Base-by-base conservation (phyloP, 2,329 filamentous ascomycete species). In the Colletotrichum theobromicola region DNA sequence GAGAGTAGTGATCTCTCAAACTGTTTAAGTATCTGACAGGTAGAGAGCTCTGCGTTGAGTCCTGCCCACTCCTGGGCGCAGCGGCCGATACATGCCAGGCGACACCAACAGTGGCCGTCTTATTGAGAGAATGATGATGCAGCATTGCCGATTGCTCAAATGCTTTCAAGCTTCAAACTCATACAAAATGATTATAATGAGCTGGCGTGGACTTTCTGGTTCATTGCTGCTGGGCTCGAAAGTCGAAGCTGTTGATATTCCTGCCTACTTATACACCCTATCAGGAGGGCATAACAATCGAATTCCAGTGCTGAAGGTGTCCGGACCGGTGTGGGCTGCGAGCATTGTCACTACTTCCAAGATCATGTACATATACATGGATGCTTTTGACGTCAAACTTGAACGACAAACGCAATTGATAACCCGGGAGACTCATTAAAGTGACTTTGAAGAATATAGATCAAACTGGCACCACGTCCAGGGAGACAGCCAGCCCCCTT, bases 1-100 rank as follows among this genome's bases (percentile, higher is more conserved):
- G 0, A 21, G 42, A 9, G 18, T 0, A n/a, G 5, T 18, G 18
- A 46, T 46, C 5, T n/a, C 0, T 9, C 2, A 1, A 46, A 6
- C 1, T n/a, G 0, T 46, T n/a, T 4, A 9, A 10, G 10, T n/a
- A 2, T 12, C 9, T 30, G 30, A 2, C 9, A 30, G 30, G 30
- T 12, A 18, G 4, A 46, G 2, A 18, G 3, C 1, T 1, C 8
- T 12, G 0, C 12, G 42, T 46, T 12, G 18, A 1, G n/a, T 46
- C 37, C 37, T 46, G n/a, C 18, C 21, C 18, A 21, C 21, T 4
- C 42, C 0, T 46, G 18, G n/a, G 42, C 5, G 42, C 0, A 0
- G 10, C 12, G 42, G 18, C 4, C 9, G 0, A 21, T 46, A 21
- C 3, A 4, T 46, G 10, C 0, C 18, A 18, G 42, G 10, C 18